Evolutionary conservation across 2,329 filamentous ascomycete genomes (phyloP), one percentile per base, ranked within the genome.

Genomic region (Fusarium coffeatum): DNA sequence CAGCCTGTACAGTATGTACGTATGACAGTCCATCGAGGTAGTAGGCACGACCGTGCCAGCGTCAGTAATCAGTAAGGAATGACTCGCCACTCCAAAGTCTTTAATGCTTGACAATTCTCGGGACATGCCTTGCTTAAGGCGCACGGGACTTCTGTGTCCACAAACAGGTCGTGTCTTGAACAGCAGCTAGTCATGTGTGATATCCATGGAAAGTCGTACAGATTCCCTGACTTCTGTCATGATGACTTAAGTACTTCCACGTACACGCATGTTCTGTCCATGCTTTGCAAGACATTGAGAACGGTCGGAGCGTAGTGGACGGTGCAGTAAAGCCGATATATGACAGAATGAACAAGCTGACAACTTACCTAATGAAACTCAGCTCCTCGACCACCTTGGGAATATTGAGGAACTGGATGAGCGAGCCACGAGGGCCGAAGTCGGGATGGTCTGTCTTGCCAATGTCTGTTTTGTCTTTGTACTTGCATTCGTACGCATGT

Each of bases 281-380:
- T 30, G 23, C 43, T 54, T 43, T 57, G 43, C 37, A 61, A 50
- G 50, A 42, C 51, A 55, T 20, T 34, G 34, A 37, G 49, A 50
- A 49, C 47, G 34, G 41, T 37, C 42, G 43, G 30, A 43, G 53
- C 64, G 34, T 28, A 53, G 41, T 42, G 50, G 40, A 40, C 57
- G 18, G n/a, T 22, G 41, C 22, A 32, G 16, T 45, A 34, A 51
- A 27, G 18, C 32, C 27, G 46, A 48, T 46, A 37, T 25, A 32
- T 25, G 28, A 55, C 23, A 47, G 20, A 51, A 49, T 43, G 65
- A 50, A 54, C 49, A 50, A 27, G 8, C 32, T 54, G 45, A 49
- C 25, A 30, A 73, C 90, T 83, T 80, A 93, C 91, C 89, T 87
- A 32, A 94, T 80, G 76, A 94, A 94, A 74, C 89, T 92, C 70